phyloP scores from a whole-genome alignment of 2,329 filamentous ascomycete species.

The Thyridium curvatum region DNA sequence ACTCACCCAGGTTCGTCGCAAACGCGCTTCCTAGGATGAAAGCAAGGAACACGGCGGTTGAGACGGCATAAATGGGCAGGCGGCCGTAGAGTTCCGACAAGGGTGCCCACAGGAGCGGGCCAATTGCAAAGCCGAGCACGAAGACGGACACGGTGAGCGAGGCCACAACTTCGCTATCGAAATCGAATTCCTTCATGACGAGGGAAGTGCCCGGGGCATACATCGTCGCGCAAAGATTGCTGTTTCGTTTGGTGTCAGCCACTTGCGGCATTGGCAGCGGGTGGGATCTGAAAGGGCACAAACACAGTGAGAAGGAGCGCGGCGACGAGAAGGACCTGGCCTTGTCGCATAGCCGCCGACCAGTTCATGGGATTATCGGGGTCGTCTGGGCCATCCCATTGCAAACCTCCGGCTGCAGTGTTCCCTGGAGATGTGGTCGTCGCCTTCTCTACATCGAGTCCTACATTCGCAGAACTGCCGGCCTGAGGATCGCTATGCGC shows the following conservation, averaged over 20 bases:
- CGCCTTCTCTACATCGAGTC: too few species aligned
- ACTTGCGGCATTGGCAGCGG: conserved; percentile 21
- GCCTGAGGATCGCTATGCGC: too few species aligned
- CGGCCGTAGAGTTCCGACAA: conserved; percentile 56
- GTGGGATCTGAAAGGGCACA: conserved; percentile 43
- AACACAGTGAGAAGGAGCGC: conserved; percentile 44
- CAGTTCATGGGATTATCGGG: conserved; percentile 7
- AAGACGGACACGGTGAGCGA: conserved; percentile 64
- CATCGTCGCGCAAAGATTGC: conserved; percentile 32
- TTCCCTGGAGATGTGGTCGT: too few species aligned
- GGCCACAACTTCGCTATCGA: conserved; percentile 42
- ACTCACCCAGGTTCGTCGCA: conserved; percentile 35
- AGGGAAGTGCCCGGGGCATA: conserved; percentile 62
- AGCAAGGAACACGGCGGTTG: conserved; percentile 30
- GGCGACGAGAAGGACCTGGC: conserved; percentile 24
- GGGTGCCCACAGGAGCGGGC: conserved; percentile 52
- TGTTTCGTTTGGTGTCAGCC: not conserved
- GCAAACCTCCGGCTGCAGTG: too few species aligned
- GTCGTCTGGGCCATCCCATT: conserved; percentile 3
- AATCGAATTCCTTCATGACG: conserved; percentile 56
- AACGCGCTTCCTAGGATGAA: conserved; percentile 47
- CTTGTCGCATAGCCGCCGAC: conserved; percentile 37
- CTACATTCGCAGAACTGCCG: too few species aligned
- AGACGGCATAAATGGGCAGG: conserved; percentile 32
- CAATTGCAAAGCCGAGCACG: conserved; percentile 56